Evolutionary conservation across 2,329 filamentous ascomycete genomes (phyloP).

Genomic region (Penicillium sp.): DNA sequence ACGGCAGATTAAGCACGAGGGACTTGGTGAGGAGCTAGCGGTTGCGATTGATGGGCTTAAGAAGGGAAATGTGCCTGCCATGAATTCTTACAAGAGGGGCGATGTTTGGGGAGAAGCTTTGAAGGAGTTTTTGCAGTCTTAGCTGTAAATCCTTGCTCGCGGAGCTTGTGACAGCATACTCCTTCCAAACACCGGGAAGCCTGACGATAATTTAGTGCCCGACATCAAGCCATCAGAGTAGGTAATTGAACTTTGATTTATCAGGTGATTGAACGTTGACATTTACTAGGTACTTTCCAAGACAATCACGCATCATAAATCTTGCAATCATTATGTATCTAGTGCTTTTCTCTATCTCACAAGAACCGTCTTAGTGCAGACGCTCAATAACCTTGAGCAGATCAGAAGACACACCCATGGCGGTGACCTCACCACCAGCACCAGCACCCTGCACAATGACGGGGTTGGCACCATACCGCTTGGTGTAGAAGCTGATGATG

Average conservation of each 20-base stretch:
- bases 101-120: conserved; percentile 55
- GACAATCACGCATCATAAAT: background rate
- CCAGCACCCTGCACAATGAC: conserved; percentile 93
- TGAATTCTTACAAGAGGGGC: conserved; percentile 56
- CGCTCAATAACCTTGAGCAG: conserved; percentile 71
- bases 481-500: conserved; percentile 97
- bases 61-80: conserved; percentile 53
- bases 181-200: no score
- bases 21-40: conserved; percentile 51
- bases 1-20: conserved; percentile 53
- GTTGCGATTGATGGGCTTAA: conserved; percentile 57
- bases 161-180: no score
- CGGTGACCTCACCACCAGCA: conserved; percentile 90
- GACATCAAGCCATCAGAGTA: no score
- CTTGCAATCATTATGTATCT: background rate
- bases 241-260: no score
- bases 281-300: background rate
- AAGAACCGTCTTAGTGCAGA: background rate
- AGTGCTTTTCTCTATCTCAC: conserved; percentile 1
- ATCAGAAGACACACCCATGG: conserved; percentile 93
- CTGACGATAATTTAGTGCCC: no score
- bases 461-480: conserved; percentile 85
- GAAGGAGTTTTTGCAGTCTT: conserved; percentile 46
- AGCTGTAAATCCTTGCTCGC: no score
- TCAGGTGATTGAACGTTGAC: no score